These are phyloP conservation scores for Pachyrhizus erosus DNA, from an alignment of 306 rosid species.

Conservation along the genomic window DNA sequence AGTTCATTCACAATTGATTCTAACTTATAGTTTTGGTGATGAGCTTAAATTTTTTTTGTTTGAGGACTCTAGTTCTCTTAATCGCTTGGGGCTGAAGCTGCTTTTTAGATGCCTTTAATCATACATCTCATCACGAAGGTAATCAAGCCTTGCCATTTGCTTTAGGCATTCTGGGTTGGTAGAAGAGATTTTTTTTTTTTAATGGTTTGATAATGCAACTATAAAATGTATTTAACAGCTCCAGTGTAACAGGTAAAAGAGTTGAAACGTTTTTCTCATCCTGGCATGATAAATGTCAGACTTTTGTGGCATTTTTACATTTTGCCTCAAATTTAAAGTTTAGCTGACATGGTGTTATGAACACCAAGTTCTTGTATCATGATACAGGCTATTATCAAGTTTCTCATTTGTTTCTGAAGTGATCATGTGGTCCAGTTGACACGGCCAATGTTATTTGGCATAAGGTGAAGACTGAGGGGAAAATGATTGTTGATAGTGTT, in stretches of 20 bases:
- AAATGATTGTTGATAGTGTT: constrained; percentile 44
- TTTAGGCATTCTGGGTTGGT: constrained; percentile 62
- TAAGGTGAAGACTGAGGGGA: constrained; percentile 50
- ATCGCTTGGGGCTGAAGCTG: constrained; percentile 57
- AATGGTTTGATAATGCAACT: constrained; percentile 32
- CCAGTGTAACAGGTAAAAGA: constrained; percentile 63
- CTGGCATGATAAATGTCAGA: constrained; percentile 39
- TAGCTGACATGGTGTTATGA: constrained; percentile 52
- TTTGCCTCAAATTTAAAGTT: constrained; percentile 33
- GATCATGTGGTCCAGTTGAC: constrained; percentile 50
- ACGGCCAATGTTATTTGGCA: constrained; percentile 42
- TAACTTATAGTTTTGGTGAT: constrained; percentile 55
- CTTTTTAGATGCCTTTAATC: constrained; percentile 47
- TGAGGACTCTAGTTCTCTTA: constrained; percentile 51
- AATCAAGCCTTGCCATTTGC: constrained; percentile 50
- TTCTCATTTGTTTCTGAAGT: constrained; percentile 54
- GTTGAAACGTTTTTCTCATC: constrained; percentile 42
- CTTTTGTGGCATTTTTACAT: constrained; percentile 24
- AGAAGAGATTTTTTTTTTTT: constrained; percentile 22
- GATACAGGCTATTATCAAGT: constrained; percentile 57
- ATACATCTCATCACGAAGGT: constrained; percentile 54
- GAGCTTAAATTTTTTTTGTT: constrained; percentile 37
- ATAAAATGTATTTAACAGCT: constrained; percentile 52
- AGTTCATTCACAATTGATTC: constrained; percentile 48
- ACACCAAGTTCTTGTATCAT: constrained; percentile 53